Evolutionary conservation across 2,329 filamentous ascomycete genomes (phyloP).

Genomic region (Aspergillus hortae): DNA sequence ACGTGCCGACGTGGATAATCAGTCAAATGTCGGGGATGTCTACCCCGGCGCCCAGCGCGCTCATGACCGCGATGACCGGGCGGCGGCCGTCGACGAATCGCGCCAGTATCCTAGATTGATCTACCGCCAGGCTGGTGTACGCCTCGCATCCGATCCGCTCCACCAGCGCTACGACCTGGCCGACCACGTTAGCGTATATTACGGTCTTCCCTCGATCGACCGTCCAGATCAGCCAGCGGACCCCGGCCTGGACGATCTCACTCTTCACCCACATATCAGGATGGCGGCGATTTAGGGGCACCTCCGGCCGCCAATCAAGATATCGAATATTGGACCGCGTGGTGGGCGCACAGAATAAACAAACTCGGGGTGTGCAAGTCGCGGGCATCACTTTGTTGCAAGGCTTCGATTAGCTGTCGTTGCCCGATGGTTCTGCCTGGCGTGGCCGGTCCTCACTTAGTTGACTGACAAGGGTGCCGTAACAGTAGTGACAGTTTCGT

Average conservation of each 20-base stretch:
- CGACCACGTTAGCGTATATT: background rate
- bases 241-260: background rate
- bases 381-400: no score
- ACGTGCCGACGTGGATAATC: conserved; percentile 6
- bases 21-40: conserved; percentile 11
- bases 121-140: background rate
- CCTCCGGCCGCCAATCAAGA: background rate
- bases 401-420: no score
- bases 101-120: background rate
- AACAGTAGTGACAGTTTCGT: no score
- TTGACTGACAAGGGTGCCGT: no score
- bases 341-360: conserved; percentile 2
- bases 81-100: background rate
- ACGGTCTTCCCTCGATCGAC: background rate
- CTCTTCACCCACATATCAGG: background rate
- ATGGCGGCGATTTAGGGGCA: background rate
- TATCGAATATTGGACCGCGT: conserved; percentile 6
- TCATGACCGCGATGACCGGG: background rate
- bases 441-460: no score
- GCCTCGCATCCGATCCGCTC: background rate
- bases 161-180: background rate
- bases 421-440: no score
- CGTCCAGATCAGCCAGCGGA: background rate
- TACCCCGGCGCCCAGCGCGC: conserved; percentile 5
- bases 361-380: no score